Conservation (phyloP, 2,329 filamentous ascomycete species). For the Verticillium zaregamsianum region DNA sequence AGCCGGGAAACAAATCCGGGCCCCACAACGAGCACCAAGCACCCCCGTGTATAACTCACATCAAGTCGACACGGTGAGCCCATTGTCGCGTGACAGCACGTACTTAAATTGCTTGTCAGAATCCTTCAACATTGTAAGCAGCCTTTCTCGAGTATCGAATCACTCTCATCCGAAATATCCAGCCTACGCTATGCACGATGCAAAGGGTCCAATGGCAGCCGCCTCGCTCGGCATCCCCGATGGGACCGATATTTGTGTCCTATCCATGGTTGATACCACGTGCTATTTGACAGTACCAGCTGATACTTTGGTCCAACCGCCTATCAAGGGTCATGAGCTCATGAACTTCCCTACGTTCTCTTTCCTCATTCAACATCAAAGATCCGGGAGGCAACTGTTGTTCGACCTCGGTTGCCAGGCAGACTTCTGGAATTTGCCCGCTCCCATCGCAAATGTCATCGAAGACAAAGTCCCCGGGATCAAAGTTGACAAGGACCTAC, state of each 20-base stretch:
- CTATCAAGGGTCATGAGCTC: slow-evolving; percentile 6
- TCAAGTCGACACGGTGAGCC: no score
- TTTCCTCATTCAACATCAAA: slow-evolving; percentile 3
- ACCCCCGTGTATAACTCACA: no score
- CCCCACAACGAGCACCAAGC: no score
- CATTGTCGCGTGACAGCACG: no score
- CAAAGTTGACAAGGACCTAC: neutral
- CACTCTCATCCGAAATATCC: no score
- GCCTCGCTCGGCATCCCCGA: no score
- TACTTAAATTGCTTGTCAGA: no score
- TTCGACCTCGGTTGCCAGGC: slow-evolving; percentile 7
- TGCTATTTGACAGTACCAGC: slow-evolving; percentile 3
- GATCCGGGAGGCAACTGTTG: neutral
- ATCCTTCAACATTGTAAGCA: no score
- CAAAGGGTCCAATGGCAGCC: no score
- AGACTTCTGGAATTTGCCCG: slow-evolving; percentile 7
- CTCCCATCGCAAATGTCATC: slow-evolving; percentile 3
- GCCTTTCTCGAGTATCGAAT: no score
- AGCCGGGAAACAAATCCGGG: no score
- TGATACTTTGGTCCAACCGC: slow-evolving; percentile 4
- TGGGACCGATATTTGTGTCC: neutral
- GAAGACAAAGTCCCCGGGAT: slow-evolving; percentile 6
- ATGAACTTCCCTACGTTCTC: slow-evolving; percentile 6
- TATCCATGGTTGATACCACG: slow-evolving; percentile 5
- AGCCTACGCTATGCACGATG: no score